Percentiles rank a stretch among this genome's conserved stretches.
These are phyloP conservation scores for Pouteria glomerata DNA, from an alignment of 148 eudicot species.

Conservation along the genomic window DNA sequence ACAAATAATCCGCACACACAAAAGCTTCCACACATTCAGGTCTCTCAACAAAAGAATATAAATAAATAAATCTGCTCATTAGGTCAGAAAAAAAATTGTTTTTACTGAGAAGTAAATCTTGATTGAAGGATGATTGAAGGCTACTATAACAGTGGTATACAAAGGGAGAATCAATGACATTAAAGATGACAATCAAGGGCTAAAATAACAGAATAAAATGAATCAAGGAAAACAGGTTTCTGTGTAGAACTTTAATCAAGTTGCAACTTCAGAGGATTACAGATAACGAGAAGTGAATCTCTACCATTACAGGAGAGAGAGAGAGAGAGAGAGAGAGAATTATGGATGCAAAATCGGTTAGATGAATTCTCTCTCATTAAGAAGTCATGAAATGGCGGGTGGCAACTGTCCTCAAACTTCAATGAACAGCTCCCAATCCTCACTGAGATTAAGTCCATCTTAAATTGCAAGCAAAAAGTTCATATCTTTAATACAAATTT, in stretches of 20 bases:
- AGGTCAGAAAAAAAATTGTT: not conserved
- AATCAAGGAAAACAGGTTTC: not conserved
- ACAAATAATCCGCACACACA: not conserved
- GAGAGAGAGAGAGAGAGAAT: too few relatives aligned
- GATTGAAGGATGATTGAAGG: not conserved
- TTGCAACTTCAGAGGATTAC: not conserved
- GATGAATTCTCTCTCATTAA: not conserved
- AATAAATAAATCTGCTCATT: not conserved
- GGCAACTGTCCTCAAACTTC: not conserved
- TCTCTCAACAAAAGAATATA: not conserved
- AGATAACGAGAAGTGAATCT: not conserved
- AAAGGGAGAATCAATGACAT: not conserved
- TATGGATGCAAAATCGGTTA: not conserved
- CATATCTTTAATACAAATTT: not conserved
- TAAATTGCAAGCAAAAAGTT: not conserved
- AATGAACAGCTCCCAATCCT: not conserved
- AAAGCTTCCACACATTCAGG: not conserved
- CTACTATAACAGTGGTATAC: not conserved
- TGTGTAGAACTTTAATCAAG: not conserved
- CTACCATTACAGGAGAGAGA: too few relatives aligned
- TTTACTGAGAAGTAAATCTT: too few relatives aligned
- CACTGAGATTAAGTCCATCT: not conserved
- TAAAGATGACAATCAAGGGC: not conserved
- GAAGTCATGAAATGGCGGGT: not conserved
- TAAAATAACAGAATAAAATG: not conserved